phyloP scores from a whole-genome alignment of 495 filamentous ascomycete species.

The Hypoxylon perforatum region DNA sequence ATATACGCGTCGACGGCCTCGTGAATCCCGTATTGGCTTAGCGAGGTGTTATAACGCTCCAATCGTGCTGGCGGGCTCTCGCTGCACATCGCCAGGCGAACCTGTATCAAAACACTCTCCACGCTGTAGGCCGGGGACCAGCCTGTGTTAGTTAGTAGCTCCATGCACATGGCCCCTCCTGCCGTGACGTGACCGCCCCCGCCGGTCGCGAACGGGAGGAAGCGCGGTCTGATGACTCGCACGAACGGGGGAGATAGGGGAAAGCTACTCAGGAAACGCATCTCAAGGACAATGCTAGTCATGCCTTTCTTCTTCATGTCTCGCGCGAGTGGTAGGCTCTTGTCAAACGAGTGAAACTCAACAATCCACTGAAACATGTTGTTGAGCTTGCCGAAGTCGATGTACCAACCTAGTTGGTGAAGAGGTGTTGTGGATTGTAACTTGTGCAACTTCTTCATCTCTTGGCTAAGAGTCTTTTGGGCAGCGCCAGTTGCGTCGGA shows the following conservation, averaged over 20 bases:
- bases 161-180: constrained; percentile 94
- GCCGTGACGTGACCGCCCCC: constrained; percentile 90
- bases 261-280: constrained; percentile 79
- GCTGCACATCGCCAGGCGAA: constrained; percentile 78
- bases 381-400: constrained; percentile 63
- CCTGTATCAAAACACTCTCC: constrained; percentile 84
- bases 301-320: constrained; percentile 75
- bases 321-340: constrained; percentile 71
- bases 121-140: constrained; percentile 80
- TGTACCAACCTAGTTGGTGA: constrained; percentile 86
- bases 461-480: constrained; percentile 69
- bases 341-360: constrained; percentile 86
- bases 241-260: constrained; percentile 87
- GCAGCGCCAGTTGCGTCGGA: constrained; percentile 74
- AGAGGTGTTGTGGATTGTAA: constrained; percentile 71
- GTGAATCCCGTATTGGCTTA: constrained; percentile 68
- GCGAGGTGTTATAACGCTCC: constrained; percentile 27
- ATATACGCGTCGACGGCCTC: constrained; percentile 81
- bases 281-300: constrained; percentile 79
- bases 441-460: constrained; percentile 69
- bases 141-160: constrained; percentile 84
- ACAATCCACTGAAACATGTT: constrained; percentile 96
- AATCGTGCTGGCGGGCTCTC: constrained; percentile 82
- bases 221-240: constrained; percentile 83
- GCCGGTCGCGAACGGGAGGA: constrained; percentile 73